phyloP scores from a whole-genome alignment of 768 basidiomycete species.

The Agrocybe praecox region DNA sequence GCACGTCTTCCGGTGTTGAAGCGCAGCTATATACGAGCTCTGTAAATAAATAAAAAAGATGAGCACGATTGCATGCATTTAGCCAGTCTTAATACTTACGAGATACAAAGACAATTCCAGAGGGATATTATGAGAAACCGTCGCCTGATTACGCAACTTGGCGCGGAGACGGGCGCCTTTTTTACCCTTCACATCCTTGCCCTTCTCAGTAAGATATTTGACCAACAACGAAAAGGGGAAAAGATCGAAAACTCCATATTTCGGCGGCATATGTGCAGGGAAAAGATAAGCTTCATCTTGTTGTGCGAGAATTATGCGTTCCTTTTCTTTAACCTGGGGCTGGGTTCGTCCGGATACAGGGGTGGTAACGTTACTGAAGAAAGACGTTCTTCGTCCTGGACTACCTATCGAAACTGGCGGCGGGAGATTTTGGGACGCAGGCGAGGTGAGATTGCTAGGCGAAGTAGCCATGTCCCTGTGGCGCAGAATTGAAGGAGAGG shows the following conservation, averaged over 20 bases:
- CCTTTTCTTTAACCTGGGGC: constrained; percentile 14
- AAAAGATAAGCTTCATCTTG: constrained; percentile 49
- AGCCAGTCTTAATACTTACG: constrained; percentile 39
- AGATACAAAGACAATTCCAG: constrained; percentile 71
- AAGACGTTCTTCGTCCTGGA: constrained; percentile 12
- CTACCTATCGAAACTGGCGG: constrained; percentile 19
- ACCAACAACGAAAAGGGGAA: constrained; percentile 72
- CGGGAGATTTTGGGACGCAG: constrained; percentile 20
- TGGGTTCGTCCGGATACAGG: constrained; percentile 16
- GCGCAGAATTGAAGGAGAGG: constrained; percentile 10
- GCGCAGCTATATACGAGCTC: constrained; percentile 67
- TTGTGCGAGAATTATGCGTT: constrained; percentile 37
- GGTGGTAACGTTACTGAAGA: constrained; percentile 14
- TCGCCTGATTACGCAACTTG: constrained; percentile 41
- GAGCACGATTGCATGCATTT: not conserved
- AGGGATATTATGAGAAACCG: constrained; percentile 63
- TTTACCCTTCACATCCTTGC: constrained; percentile 60
- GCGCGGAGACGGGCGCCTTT: constrained; percentile 60
- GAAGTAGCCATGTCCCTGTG: constrained; percentile 7
- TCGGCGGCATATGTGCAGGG: constrained; percentile 60
- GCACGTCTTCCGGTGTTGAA: constrained; percentile 55
- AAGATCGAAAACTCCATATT: constrained; percentile 61
- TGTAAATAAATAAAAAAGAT: constrained; percentile 22
- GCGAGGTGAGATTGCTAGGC: constrained; percentile 6
- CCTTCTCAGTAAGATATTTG: constrained; percentile 43